Percentiles rank a stretch among this genome's conserved stretches.
Conservation (phyloP, 2,329 filamentous ascomycete genomes). For the Fusarium oxysporum region DNA sequence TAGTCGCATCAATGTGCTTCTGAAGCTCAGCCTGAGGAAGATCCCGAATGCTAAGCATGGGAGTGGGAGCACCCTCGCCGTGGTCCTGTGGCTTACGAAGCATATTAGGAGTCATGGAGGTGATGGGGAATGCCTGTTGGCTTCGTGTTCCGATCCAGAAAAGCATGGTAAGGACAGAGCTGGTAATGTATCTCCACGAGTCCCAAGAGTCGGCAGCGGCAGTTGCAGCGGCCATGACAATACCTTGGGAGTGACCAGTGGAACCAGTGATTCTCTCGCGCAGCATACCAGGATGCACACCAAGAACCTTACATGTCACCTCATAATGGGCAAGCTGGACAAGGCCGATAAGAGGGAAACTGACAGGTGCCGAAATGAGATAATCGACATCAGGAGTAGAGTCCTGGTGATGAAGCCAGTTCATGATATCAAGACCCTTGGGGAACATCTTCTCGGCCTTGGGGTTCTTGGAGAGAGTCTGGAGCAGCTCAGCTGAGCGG, state of each 20-base stretch:
- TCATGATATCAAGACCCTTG: conserved; percentile 95
- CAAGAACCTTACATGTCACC: conserved; percentile 91
- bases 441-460: conserved; percentile 94
- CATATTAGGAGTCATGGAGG: conserved; percentile 89
- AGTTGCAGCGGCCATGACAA: conserved; percentile 94
- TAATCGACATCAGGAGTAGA: conserved; percentile 95
- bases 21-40: conserved; percentile 89
- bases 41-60: conserved; percentile 97
- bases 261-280: conserved; percentile 86
- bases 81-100: conserved; percentile 93
- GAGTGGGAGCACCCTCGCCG: conserved; percentile 93
- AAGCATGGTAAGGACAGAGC: conserved; percentile 86
- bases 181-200: conserved; percentile 83
- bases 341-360: conserved; percentile 93
- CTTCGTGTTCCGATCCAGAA: conserved; percentile 99
- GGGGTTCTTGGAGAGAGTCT: conserved; percentile 83
- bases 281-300: conserved; percentile 87
- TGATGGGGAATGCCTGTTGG: conserved; percentile 96
- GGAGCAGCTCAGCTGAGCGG: conserved; percentile 86
- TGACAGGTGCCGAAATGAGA: conserved; percentile 92
- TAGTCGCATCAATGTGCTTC: conserved; percentile 95
- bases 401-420: conserved; percentile 90
- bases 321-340: conserved; percentile 96
- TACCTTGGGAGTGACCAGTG: conserved; percentile 96
- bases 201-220: conserved; percentile 94